Conservation (phyloP, 2,329 filamentous ascomycete genomes). For the Colletotrichum echinochloae region DNA sequence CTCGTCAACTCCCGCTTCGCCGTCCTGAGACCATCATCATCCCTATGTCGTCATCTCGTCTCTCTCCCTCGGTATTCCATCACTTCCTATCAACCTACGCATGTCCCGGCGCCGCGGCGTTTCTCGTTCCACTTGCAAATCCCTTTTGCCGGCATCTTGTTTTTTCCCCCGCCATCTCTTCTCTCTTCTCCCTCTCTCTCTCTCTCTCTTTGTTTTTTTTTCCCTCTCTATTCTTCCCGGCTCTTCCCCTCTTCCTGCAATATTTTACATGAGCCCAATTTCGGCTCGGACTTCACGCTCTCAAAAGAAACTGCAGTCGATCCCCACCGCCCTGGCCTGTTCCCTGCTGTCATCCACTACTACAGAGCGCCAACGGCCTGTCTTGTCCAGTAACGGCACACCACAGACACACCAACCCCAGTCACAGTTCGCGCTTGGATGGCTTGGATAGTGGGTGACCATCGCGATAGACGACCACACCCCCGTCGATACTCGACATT, state of each 20-base stretch:
- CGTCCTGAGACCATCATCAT: not conserved
- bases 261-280: conserved; percentile 33
- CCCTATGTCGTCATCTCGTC: conserved; percentile 9
- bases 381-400: conserved; percentile 24
- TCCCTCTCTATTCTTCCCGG: not conserved
- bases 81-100: not conserved
- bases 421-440: conserved; percentile 10
- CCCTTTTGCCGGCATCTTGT: not conserved
- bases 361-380: conserved; percentile 15
- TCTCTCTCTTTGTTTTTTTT: not conserved
- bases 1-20: not conserved
- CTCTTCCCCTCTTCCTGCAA: not conserved
- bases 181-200: not conserved
- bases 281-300: conserved; percentile 40
- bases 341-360: conserved; percentile 21
- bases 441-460: not conserved
- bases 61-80: not conserved
- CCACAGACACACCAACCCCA: conserved; percentile 18
- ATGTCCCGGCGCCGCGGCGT: no score
- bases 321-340: conserved; percentile 15
- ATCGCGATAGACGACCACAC: conserved; percentile 14
- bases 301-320: conserved; percentile 32
- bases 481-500: not conserved
- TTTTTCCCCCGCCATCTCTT: no score
- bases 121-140: not conserved